Conservation (phyloP, 2,329 filamentous ascomycete genomes). For the Trichoderma citrinoviride region DNA sequence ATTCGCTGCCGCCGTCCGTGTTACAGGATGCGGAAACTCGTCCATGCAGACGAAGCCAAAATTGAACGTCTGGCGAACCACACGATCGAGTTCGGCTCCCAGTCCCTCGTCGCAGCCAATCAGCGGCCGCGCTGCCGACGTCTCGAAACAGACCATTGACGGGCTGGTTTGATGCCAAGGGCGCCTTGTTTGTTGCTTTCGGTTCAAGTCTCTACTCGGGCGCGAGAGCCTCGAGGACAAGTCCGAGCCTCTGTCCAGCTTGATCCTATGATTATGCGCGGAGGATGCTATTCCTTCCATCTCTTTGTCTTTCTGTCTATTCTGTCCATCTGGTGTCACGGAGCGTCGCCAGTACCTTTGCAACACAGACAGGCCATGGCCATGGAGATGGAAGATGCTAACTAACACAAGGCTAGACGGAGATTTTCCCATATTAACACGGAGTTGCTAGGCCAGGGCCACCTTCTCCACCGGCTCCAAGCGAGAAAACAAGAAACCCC, state of each 20-base stretch:
- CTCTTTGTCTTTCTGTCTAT: background rate
- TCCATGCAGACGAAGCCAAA: slow-evolving; percentile 1
- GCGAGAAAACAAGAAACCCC: background rate
- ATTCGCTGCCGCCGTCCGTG: slow-evolving; percentile 16
- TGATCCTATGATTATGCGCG: background rate
- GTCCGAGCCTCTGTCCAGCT: no score
- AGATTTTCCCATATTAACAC: background rate
- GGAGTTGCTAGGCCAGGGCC: background rate
- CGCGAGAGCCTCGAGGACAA: background rate
- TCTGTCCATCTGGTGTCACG: background rate
- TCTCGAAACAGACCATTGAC: slow-evolving; percentile 20
- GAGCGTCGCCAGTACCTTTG: background rate
- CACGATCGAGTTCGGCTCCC: slow-evolving; percentile 7
- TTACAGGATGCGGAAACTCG: slow-evolving; percentile 4
- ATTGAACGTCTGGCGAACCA: background rate
- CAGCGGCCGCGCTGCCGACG: background rate
- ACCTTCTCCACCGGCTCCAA: background rate
- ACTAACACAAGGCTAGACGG: background rate
- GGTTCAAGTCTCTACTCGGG: background rate
- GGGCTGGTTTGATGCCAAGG: slow-evolving; percentile 9
- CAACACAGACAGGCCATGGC: no score
- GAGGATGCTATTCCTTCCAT: background rate
- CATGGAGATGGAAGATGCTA: no score
- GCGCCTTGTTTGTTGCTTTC: background rate
- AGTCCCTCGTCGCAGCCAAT: slow-evolving; percentile 4